Evolutionary conservation across 2,329 filamentous ascomycete species (phyloP), one percentile per base, ranked within the genome.

Genomic region (Curvularia spicifera): DNA sequence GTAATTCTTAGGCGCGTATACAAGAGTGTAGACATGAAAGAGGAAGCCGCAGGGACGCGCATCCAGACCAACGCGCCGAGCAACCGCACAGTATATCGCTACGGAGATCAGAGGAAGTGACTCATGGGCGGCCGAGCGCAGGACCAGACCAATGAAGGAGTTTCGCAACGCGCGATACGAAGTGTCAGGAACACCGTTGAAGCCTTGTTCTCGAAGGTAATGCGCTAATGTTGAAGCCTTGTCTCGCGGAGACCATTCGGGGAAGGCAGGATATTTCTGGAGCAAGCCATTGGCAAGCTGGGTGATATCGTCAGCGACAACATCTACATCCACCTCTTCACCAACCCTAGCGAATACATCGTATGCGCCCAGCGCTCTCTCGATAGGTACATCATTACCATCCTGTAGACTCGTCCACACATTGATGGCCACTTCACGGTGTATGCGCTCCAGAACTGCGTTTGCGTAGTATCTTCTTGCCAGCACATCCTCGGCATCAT

Each of bases 301-400:
- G 73, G 95, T 88, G 22, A 98, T 80, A 40, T 87, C 80, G n/a
- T 76, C 72, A 10, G 84, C 65, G 35, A 82, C 75, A 44, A 92
- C 87, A 56, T 90, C 84, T 51, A 94, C 78, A 71, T 96, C 92
- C n/a, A 89, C 87, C 29, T 83, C 82, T 18, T 87, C 84, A 53
- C 89, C 89, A 64, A 89, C 87, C 28, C 94, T 80, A 45, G 96
- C 87, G 76, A 98, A 98, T 77, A 98, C 84, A 76, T 98, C 95
- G 74, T 96, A 96, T 13, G 89, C 90, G 20, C 88, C 90, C 15
- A 98, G 79, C 1, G 89, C 89, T 56, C 85, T 84, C 73, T 97
- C 93, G 20, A 97, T 81, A 7, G 85, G 75, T 22, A 87, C 80
- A 53, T 80, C 77, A 52, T 84, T 81, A 5, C 83, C 79, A 26